Percentiles rank a stretch among this genome's conserved stretches.
phyloP scores from a whole-genome alignment of 2,329 filamentous ascomycete genomes.

The Cercospora sojina region DNA sequence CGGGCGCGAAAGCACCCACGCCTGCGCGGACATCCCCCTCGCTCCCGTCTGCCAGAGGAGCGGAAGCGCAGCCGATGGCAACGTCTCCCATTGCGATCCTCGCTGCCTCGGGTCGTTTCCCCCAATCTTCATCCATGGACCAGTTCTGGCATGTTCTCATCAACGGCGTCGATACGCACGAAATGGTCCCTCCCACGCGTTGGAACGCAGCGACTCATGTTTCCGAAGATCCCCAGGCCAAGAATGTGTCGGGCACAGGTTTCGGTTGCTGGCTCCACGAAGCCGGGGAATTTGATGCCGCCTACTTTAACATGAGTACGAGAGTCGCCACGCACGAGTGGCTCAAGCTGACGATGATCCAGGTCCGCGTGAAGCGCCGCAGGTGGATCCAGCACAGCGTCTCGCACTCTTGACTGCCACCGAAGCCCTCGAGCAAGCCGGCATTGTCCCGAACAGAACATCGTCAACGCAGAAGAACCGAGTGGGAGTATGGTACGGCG shows the following conservation, averaged over 20 bases:
- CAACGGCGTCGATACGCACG: constrained; percentile 22
- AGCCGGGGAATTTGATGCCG: constrained; percentile 42
- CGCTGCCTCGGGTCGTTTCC: constrained; percentile 31
- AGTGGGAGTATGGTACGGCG: constrained; percentile 38
- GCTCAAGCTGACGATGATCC: not conserved
- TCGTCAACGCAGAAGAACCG: constrained; percentile 32
- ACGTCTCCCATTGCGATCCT: constrained; percentile 30
- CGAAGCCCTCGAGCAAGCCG: constrained; percentile 32
- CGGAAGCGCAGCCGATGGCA: constrained; percentile 10
- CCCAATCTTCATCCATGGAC: constrained; percentile 25
- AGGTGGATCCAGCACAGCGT: constrained; percentile 28
- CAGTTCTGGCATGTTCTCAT: constrained; percentile 30
- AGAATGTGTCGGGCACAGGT: constrained; percentile 22
- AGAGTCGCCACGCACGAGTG: constrained; percentile 7
- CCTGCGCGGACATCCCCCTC: not conserved
- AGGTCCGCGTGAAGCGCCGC: constrained; percentile 30
- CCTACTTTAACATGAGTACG: constrained; percentile 43
- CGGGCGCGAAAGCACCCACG: not conserved
- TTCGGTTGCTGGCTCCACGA: constrained; percentile 41
- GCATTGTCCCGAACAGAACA: constrained; percentile 34
- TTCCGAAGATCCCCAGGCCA: constrained; percentile 38
- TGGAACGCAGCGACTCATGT: constrained; percentile 43
- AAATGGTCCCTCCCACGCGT: constrained; percentile 23
- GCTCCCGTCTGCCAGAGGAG: not conserved
- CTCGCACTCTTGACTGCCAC: constrained; percentile 32